phyloP scores from a whole-genome alignment of 306 rosid genomes.

The Cicer bijugum region DNA sequence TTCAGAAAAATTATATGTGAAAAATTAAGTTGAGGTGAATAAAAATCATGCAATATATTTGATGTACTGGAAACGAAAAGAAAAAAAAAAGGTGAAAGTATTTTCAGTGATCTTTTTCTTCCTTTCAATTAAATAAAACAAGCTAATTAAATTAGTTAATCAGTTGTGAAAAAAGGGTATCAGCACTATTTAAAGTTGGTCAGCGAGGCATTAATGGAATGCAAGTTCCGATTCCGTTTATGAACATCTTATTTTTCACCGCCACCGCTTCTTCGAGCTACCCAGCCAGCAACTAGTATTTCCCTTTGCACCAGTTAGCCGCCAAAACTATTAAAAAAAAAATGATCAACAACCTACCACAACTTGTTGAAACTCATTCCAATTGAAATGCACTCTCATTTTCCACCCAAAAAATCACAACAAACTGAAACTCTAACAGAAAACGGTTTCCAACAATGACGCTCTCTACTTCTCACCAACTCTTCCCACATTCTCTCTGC shows the following conservation, averaged over 20 bases:
- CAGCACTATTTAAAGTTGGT: neutral
- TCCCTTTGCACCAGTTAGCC: neutral
- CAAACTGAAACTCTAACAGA: neutral
- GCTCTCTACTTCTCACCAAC: neutral
- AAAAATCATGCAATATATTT: too few species aligned
- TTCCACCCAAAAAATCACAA: neutral
- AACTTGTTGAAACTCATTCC: too few species aligned
- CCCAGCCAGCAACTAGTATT: neutral
- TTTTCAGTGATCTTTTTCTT: too few species aligned
- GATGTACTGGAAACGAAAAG: too few species aligned
- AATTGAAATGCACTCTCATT: neutral
- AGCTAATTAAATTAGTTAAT: too few species aligned
- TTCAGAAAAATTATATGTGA: too few species aligned
- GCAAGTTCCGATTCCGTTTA: neutral
- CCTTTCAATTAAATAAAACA: too few species aligned
- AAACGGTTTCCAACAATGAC: constrained; percentile 46
- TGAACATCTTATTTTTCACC: neutral
- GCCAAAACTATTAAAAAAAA: neutral
- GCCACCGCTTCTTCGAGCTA: constrained; percentile 5
- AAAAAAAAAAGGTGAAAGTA: too few species aligned
- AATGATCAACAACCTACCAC: too few species aligned
- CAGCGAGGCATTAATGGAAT: neutral
- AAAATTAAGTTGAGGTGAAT: too few species aligned
- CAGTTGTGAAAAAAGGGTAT: too few species aligned
- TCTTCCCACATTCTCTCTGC: constrained; percentile 43